Percentiles rank a stretch among this genome's conserved stretches.
Evolutionary conservation across 2,329 filamentous ascomycete genomes (phyloP).

Genomic region (Fusarium goolgardi): DNA sequence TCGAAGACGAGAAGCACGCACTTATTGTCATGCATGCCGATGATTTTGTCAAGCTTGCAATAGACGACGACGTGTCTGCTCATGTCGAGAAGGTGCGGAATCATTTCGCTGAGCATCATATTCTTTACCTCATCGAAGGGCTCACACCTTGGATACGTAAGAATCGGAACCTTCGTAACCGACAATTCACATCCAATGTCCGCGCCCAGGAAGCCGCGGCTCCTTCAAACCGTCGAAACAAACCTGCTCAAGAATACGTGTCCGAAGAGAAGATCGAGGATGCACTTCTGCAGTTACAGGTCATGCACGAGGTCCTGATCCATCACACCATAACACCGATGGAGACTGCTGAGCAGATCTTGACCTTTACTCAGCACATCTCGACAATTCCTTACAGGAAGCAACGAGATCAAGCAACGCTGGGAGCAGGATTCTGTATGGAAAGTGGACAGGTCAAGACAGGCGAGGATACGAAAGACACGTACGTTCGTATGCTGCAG

Average conservation of each 20-base stretch:
- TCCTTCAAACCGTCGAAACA: slow-evolving; percentile 53
- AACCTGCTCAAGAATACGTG: slow-evolving; percentile 61
- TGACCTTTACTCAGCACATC: slow-evolving; percentile 80
- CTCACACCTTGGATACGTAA: slow-evolving; percentile 74
- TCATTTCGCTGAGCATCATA: slow-evolving; percentile 63
- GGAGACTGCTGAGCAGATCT: slow-evolving; percentile 79
- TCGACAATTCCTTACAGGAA: slow-evolving; percentile 79
- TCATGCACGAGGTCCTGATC: slow-evolving; percentile 73
- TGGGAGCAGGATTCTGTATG: slow-evolving; percentile 79
- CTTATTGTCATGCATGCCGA: slow-evolving; percentile 71
- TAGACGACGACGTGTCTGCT: slow-evolving; percentile 64
- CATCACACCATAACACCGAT: slow-evolving; percentile 72
- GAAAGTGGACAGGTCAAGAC: slow-evolving; percentile 79
- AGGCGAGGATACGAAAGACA: slow-evolving; percentile 73
- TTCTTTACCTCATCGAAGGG: slow-evolving; percentile 80
- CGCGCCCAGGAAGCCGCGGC: slow-evolving; percentile 55
- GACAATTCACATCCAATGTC: slow-evolving; percentile 74
- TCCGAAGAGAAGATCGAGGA: slow-evolving; percentile 78
- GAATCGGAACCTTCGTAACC: slow-evolving; percentile 74
- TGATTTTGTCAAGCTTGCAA: slow-evolving; percentile 72
- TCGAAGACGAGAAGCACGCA: slow-evolving; percentile 69
- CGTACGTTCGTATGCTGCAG: slow-evolving; percentile 80
- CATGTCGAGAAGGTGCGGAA: slow-evolving; percentile 68
- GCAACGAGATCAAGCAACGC: slow-evolving; percentile 60
- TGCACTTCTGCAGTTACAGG: slow-evolving; percentile 75